phyloP scores from a whole-genome alignment of 352 stramenopile species.

The Globisporangium orthogonon region DNA sequence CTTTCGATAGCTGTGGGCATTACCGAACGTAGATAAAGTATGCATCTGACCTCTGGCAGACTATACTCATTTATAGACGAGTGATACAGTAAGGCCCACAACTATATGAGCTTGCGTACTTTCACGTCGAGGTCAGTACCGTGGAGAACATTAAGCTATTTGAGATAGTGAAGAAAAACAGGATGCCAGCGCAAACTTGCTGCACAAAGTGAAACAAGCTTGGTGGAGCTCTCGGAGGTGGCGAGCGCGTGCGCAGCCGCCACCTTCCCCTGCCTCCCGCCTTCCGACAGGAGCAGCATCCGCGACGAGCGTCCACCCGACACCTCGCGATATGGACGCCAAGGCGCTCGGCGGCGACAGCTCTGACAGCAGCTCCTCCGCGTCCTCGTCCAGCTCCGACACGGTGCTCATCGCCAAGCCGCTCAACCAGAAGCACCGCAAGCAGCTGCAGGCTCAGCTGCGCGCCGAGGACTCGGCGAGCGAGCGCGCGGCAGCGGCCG shows the following conservation, averaged over 20 bases:
- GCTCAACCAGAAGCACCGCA: slow-evolving; percentile 50
- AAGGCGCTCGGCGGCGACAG: slow-evolving; percentile 12
- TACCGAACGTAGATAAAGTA: not conserved
- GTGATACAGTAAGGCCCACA: not conserved
- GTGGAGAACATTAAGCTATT: not conserved
- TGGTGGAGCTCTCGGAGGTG: not conserved
- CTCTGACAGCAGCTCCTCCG: slow-evolving; percentile 43
- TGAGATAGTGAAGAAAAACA: not conserved
- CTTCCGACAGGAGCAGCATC: too few relatives aligned
- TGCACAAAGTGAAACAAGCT: not conserved
- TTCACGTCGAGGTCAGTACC: not conserved
- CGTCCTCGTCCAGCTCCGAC: slow-evolving; percentile 61
- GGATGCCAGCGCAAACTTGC: not conserved
- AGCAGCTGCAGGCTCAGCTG: slow-evolving; percentile 51
- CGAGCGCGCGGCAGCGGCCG: not conserved
- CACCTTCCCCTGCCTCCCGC: too few relatives aligned
- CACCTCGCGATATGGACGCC: not conserved
- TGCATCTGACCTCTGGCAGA: not conserved
- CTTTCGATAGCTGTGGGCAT: not conserved
- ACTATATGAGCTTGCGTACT: not conserved
- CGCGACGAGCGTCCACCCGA: too few relatives aligned
- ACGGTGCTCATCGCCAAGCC: slow-evolving; percentile 70
- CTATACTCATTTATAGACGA: not conserved
- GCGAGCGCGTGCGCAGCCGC: not conserved
- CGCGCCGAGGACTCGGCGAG: not conserved